Evolutionary conservation across 1,139 yeast species (phyloP), one percentile per base, ranked within the genome.

Genomic region (Yamadazyma diospyri): DNA sequence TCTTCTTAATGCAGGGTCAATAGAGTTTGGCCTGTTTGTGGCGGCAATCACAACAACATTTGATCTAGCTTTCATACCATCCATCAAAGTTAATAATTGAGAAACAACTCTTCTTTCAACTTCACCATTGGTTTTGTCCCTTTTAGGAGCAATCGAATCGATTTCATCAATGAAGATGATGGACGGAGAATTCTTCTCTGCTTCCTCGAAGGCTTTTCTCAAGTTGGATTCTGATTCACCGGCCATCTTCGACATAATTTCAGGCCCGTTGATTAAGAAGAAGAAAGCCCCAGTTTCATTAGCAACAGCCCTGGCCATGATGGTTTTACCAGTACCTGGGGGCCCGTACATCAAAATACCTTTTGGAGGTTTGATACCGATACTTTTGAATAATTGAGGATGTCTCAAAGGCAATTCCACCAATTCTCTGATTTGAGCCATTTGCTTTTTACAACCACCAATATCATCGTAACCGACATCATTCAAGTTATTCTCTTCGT

Each of bases 111-210:
- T 84, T 69, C 98, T 82, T 55, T 69, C 76, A 48, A 94, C 98
- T 68, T 94, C 99, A 69, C 99, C 98, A 57, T 92, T 92, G 37
- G 98, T 89, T 79, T 94, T 94, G 71, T 92, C 98, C 75, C 99
- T 87, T 81, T 92, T 92, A 59, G 98, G 98, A 36, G 99, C 98
- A 55, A 92, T 94, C 10, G 97, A 89, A 61, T 92, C 99, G 48
- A 92, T 94, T 69, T 92, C 99, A 67, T 92, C 99, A 54, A 92
- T 92, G 67, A 92, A 94, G 47, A 92, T 92, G 54, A 92, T 92
- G 7, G 98, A 79, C 18, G 98, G 98, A 12, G 97, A 92, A 61
- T 94, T 88, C 72, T 92, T 92, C 68, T 92, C 98, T 33, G 99
- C 98, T 67, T 92, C 98, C 64, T 92, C 99, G 53, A 92, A 92